Percentiles rank a stretch among this genome's conserved stretches.
These are phyloP conservation scores for Arthrobotrys sinensis DNA, from an alignment of 2,329 filamentous ascomycete species.

Conservation along the genomic window DNA sequence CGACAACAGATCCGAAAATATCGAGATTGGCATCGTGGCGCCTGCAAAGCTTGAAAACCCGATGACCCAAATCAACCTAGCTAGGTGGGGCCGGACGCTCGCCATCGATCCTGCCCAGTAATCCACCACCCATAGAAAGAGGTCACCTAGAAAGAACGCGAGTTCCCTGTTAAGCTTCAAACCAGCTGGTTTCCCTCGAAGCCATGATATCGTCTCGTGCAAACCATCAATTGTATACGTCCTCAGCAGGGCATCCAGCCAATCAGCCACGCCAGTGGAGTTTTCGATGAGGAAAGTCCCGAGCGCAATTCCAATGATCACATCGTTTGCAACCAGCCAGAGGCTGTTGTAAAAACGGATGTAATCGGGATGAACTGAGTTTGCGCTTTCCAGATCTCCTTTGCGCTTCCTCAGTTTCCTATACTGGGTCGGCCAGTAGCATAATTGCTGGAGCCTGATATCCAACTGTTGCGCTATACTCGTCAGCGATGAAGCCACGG, in stretches of 20 bases:
- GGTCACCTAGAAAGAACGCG: constrained; percentile 90
- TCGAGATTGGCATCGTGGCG: constrained; percentile 94
- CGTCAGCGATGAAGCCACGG: constrained; percentile 39
- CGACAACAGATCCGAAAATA: constrained; percentile 94
- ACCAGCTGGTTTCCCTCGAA: constrained; percentile 95
- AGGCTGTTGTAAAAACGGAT: constrained; percentile 99
- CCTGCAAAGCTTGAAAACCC: constrained; percentile 96
- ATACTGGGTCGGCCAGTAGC: constrained; percentile 99
- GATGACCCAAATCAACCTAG: constrained; percentile 89
- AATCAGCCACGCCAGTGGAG: constrained; percentile 82
- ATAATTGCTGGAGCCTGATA: constrained; percentile 96
- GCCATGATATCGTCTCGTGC: constrained; percentile 90
- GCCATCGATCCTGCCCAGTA: constrained; percentile 80
- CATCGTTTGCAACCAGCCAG: constrained; percentile 98
- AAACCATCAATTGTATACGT: constrained; percentile 90
- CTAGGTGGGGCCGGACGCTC: constrained; percentile 81
- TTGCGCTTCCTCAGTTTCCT: constrained; percentile 90
- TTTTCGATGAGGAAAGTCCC: constrained; percentile 99
- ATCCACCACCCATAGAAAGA: constrained; percentile 98
- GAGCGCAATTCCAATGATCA: constrained; percentile 96
- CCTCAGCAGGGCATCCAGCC: constrained; percentile 76
- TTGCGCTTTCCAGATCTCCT: constrained; percentile 94
- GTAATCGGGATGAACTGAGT: constrained; percentile 95
- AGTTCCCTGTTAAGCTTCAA: constrained; percentile 95
- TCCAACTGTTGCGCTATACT: constrained; percentile 87